A percentile compares a stretch with the other conserved stretches of the same genome.
Conservation (phyloP, 2,329 filamentous ascomycete genomes). For the Apiospora hydei region DNA sequence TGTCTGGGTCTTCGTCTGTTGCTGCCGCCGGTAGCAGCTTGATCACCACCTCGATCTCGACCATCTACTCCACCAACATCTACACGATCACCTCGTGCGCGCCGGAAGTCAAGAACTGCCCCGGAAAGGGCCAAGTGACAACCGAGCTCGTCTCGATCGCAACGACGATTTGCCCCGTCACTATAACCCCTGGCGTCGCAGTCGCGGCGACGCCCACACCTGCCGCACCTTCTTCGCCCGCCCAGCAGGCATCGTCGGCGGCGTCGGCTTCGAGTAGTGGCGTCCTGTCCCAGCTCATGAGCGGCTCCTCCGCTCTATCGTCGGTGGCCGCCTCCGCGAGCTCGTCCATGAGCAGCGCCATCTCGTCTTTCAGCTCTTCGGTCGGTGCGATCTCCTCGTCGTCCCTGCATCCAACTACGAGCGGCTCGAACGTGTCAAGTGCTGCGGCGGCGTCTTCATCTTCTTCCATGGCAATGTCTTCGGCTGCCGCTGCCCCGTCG, state of each 20-base stretch:
- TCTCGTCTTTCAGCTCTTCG: constrained; percentile 30
- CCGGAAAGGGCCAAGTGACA: constrained; percentile 32
- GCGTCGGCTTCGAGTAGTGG: constrained; percentile 23
- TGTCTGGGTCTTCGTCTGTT: neutral
- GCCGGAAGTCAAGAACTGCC: constrained; percentile 37
- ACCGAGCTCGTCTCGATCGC: constrained; percentile 37
- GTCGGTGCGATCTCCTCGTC: constrained; percentile 4
- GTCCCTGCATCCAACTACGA: neutral
- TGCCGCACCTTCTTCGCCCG: neutral
- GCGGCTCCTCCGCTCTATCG: constrained; percentile 25
- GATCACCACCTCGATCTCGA: constrained; percentile 33
- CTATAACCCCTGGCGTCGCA: constrained; percentile 25
- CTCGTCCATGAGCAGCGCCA: constrained; percentile 30
- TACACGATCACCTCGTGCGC: constrained; percentile 39
- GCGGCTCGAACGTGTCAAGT: neutral
- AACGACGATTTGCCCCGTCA: constrained; percentile 37
- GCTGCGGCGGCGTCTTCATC: neutral
- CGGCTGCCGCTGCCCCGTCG: constrained; percentile 16
- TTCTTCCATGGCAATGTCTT: neutral
- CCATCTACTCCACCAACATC: constrained; percentile 40
- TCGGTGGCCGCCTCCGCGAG: constrained; percentile 24
- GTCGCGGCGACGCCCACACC: neutral
- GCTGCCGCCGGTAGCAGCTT: neutral
- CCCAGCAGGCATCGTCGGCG: neutral
- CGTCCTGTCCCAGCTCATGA: constrained; percentile 25